These are phyloP conservation scores for Leccinum subgranulosum DNA, from an alignment of 768 basidiomycete genomes.

Conservation along the genomic window DNA sequence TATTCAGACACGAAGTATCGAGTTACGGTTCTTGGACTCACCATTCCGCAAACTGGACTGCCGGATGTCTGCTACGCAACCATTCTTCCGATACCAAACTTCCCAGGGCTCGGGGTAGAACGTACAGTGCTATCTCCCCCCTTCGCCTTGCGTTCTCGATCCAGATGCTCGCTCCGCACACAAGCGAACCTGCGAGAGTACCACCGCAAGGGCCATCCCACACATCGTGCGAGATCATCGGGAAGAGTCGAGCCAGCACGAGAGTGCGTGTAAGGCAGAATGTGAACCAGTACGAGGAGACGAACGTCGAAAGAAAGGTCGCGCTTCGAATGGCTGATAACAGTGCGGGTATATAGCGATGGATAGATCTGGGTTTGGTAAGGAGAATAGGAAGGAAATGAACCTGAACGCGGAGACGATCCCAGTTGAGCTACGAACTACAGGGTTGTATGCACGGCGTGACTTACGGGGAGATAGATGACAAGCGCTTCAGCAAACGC, in stretches of 20 bases:
- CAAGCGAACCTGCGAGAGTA: slow-evolving; percentile 60
- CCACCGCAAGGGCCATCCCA: slow-evolving; percentile 79
- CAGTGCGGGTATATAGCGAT: slow-evolving; percentile 39
- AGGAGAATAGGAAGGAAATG: slow-evolving; percentile 68
- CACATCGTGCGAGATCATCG: slow-evolving; percentile 67
- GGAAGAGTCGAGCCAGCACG: slow-evolving; percentile 59
- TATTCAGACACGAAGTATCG: slow-evolving; percentile 8
- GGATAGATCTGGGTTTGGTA: slow-evolving; percentile 52
- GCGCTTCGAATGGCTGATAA: slow-evolving; percentile 61
- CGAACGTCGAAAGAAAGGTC: slow-evolving; percentile 67
- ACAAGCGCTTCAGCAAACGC: slow-evolving; percentile 62
- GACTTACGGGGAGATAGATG: slow-evolving; percentile 70
- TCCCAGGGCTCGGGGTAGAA: slow-evolving; percentile 66
- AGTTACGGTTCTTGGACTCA: slow-evolving; percentile 27
- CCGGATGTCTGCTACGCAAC: slow-evolving; percentile 41
- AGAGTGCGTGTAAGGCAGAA: slow-evolving; percentile 71
- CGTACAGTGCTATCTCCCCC: slow-evolving; percentile 79
- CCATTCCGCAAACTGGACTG: slow-evolving; percentile 52
- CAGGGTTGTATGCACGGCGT: neutral
- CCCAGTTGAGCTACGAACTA: neutral
- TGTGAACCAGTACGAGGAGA: slow-evolving; percentile 65
- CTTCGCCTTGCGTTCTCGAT: slow-evolving; percentile 68
- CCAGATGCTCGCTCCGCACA: slow-evolving; percentile 76
- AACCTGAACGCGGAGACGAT: slow-evolving; percentile 41
- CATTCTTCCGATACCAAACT: slow-evolving; percentile 58